A percentile compares a stretch with the other conserved stretches of the same genome.
Evolutionary conservation across 306 rosid species (phyloP).

Genomic region (Castanea mollissima): DNA sequence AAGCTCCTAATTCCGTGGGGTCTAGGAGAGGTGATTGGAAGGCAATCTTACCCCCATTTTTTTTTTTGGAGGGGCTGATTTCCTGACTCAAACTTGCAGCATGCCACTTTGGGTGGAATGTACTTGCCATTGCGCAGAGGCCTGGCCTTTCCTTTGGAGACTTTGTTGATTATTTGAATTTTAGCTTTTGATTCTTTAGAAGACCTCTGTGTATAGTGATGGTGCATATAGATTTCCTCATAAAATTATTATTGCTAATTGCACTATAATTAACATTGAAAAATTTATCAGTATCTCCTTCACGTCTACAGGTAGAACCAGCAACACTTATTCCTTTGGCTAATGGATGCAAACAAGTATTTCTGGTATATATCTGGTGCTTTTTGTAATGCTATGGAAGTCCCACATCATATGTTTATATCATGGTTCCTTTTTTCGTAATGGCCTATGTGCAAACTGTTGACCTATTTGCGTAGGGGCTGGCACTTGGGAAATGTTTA

Average conservation of each 20-base stretch:
- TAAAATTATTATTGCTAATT: neutral
- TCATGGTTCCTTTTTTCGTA: neutral
- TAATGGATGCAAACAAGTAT: constrained; percentile 91
- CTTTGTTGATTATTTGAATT: too few relatives aligned
- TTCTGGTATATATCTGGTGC: constrained; percentile 59
- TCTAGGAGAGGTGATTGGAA: too few relatives aligned
- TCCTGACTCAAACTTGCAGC: too few relatives aligned
- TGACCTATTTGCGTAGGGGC: neutral
- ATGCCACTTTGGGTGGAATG: too few relatives aligned
- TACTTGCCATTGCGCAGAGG: too few relatives aligned
- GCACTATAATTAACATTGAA: neutral
- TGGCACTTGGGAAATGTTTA: neutral
- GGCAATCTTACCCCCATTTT: too few relatives aligned
- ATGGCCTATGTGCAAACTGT: neutral
- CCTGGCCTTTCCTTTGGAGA: too few relatives aligned
- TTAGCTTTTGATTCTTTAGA: too few relatives aligned
- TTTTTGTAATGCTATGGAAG: constrained; percentile 11
- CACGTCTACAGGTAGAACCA: constrained; percentile 74
- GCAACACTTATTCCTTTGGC: constrained; percentile 90
- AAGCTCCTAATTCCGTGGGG: too few relatives aligned
- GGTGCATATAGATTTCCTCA: too few relatives aligned
- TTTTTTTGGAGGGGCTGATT: too few relatives aligned
- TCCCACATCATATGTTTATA: constrained; percentile 3
- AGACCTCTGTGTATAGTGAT: too few relatives aligned
- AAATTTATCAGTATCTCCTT: neutral